phyloP scores from a whole-genome alignment of 1,139 yeast species.

The Diutina ranongensis region DNA sequence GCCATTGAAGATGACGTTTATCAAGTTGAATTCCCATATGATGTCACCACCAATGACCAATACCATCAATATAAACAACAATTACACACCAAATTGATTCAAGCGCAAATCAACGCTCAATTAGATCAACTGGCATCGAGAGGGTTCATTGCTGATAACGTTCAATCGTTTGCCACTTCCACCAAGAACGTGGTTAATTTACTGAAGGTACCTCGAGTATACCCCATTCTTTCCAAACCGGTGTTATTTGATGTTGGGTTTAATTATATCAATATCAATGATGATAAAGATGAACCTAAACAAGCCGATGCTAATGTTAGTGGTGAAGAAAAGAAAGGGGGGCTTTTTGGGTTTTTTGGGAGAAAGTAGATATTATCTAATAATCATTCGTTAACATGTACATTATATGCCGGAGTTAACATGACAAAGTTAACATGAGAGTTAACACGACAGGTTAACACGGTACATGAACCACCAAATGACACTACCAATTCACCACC shows the following conservation, averaged over 20 bases:
- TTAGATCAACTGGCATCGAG: background rate
- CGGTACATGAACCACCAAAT: background rate
- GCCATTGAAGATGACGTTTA: constrained; percentile 12
- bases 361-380: constrained; percentile 4
- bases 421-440: background rate
- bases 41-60: constrained; percentile 25
- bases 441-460: background rate
- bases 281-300: constrained; percentile 8
- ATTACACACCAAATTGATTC: constrained; percentile 20
- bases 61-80: constrained; percentile 18
- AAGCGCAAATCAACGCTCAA: constrained; percentile 40
- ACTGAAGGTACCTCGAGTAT: constrained; percentile 33
- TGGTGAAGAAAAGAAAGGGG: constrained; percentile 21
- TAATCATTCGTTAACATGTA: too few species aligned
- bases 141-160: constrained; percentile 32
- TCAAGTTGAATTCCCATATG: constrained; percentile 25
- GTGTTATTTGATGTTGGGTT: constrained; percentile 83
- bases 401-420: background rate
- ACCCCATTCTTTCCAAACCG: constrained; percentile 68
- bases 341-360: constrained; percentile 37
- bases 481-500: background rate
- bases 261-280: constrained; percentile 42
- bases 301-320: background rate
- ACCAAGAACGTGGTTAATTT: constrained; percentile 14
- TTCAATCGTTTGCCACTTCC: constrained; percentile 30